These are phyloP conservation scores for Cryptosporidium meleagridis DNA, from an alignment of 169 alveolate species.

Conservation along the genomic window DNA sequence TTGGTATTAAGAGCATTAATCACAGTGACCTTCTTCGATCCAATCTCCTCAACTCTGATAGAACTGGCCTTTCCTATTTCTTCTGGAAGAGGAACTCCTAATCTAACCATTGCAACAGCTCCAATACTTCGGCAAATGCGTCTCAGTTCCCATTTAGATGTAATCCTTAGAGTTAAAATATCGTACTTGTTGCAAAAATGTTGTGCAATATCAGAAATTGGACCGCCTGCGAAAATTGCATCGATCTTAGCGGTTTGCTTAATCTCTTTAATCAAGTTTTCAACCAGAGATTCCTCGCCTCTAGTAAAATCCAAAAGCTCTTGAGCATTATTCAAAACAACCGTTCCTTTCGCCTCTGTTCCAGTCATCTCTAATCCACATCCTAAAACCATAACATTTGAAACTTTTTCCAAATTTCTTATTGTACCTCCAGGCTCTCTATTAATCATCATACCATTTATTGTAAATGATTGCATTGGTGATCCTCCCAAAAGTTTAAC, in stretches of 20 bases:
- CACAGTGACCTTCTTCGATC: conserved; percentile 90
- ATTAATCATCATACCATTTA: conserved; percentile 92
- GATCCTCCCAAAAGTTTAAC: conserved; percentile 97
- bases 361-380: conserved; percentile 94
- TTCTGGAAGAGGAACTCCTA: conserved; percentile 94
- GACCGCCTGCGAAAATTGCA: conserved; percentile 94
- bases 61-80: conserved; percentile 95
- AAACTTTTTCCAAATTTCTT: conserved; percentile 87
- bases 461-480: conserved; percentile 88
- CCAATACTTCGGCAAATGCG: conserved; percentile 95
- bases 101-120: conserved; percentile 94
- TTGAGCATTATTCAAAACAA: conserved; percentile 96
- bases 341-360: conserved; percentile 99
- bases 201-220: conserved; percentile 95
- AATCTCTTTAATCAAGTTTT: conserved; percentile 85
- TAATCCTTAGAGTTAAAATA: conserved; percentile 91
- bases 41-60: conserved; percentile 92
- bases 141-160: conserved; percentile 94
- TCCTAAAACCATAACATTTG: conserved; percentile 95
- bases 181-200: conserved; percentile 96
- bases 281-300: conserved; percentile 93
- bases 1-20: conserved; percentile 84
- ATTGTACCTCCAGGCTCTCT: conserved; percentile 93
- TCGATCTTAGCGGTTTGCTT: conserved; percentile 92
- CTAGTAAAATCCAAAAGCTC: conserved; percentile 92